A percentile compares a stretch with the other conserved stretches of the same genome.
Evolutionary conservation across 345 rosid species (phyloP).

Genomic region (Brassica napus): DNA sequence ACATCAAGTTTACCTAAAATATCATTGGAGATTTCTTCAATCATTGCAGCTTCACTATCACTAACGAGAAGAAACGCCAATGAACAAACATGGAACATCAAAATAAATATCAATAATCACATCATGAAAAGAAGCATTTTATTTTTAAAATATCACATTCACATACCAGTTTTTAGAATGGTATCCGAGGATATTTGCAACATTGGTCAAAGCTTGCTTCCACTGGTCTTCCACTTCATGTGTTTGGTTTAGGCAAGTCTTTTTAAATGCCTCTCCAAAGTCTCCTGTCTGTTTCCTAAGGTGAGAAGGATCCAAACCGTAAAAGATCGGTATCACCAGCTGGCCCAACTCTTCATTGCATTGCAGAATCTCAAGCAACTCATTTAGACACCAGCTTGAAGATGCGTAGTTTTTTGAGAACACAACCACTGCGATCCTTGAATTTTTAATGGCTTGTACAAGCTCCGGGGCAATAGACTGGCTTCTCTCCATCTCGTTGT

Average conservation of each 20-base stretch:
- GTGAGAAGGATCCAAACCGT: conserved; percentile 2
- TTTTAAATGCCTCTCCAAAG: neutral
- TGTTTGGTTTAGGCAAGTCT: conserved; percentile 1
- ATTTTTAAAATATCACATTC: neutral
- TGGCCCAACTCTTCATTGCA: neutral
- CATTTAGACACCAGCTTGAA: neutral
- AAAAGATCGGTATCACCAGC: neutral
- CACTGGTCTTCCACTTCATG: neutral
- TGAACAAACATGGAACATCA: neutral
- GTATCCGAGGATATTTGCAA: neutral
- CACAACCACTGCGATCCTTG: neutral
- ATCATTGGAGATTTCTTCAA: neutral
- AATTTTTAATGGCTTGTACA: neutral
- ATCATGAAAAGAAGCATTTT: neutral
- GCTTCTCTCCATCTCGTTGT: neutral
- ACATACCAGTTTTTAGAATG: neutral
- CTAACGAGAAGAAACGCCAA: neutral
- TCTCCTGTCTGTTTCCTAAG: neutral
- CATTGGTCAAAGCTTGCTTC: neutral
- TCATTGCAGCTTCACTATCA: neutral
- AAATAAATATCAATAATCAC: neutral
- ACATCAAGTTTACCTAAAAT: neutral
- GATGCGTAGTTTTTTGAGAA: conserved; percentile 1
- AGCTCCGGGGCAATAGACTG: neutral
- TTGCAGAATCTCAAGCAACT: neutral